Percentiles rank a stretch among this genome's conserved stretches.
Evolutionary conservation across 352 stramenopile species (phyloP).

Genomic region (Phytophthora sp.): DNA sequence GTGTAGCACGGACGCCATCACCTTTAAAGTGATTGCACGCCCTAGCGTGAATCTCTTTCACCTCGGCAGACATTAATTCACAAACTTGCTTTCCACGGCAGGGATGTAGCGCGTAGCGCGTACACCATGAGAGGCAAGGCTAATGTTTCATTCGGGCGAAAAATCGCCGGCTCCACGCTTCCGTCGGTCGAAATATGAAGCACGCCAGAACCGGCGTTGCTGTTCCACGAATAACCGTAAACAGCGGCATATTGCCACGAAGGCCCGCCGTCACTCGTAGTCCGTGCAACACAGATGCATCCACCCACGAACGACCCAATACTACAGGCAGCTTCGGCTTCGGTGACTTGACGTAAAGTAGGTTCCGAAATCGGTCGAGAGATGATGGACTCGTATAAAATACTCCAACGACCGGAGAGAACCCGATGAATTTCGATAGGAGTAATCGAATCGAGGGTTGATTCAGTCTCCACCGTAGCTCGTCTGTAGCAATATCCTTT

Average conservation of each 20-base stretch:
- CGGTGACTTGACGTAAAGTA: neutral
- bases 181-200: neutral
- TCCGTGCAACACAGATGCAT: neutral
- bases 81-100: neutral
- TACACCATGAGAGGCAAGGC: neutral
- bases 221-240: neutral
- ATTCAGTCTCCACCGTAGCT: neutral
- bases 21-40: neutral
- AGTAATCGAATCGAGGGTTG: neutral
- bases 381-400: neutral
- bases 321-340: neutral
- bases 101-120: neutral
- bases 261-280: neutral
- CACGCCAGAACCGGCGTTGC: neutral
- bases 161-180: neutral
- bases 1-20: too few relatives aligned
- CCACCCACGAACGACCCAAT: conserved; percentile 5
- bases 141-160: neutral
- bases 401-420: neutral
- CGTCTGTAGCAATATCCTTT: neutral
- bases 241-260: neutral
- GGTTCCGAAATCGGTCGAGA: neutral
- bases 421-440: neutral
- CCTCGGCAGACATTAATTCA: conserved; percentile 1
- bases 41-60: neutral